Base-by-base conservation (phyloP, 345 rosid genomes). In the Raphanus raphanistrum region DNA sequence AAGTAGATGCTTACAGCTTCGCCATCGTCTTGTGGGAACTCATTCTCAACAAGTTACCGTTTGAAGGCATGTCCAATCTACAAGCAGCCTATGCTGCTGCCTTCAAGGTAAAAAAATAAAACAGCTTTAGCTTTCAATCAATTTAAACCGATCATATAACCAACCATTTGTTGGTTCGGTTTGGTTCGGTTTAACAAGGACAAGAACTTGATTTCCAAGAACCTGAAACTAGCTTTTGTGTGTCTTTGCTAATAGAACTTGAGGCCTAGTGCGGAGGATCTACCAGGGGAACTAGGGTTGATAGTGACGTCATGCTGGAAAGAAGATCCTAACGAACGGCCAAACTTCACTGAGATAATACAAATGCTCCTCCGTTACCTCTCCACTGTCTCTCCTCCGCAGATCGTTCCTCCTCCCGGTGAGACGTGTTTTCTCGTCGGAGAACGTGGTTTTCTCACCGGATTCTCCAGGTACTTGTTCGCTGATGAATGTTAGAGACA, bases 41-140 rank as follows among this genome's bases (percentile, higher is more conserved):
- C 63, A 85, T 92, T 82, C 98, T 86, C 80, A 95, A 92, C 72
- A 92, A 90, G 87, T 82, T 93, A 83, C 99, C 99, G 2, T 95
- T 95, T 41, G 99, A 95, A 87, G 99, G 99, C 88, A 95, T 95
- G 99, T 95, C 99, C 0, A 95, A 95, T 84, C 84, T 95, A 50
- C 99, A 95, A 87, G 99, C 99, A 36, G 99, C 99, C 29, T 95
- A 95, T 84, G 99, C 99, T 6, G 99, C 99, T 65, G 99, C 99
- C 28, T 95, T 95, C 70, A 95, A 93, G 97, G 99, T 92, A 79
- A 25, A 57, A 57, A 1, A 35, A 8, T 35, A 6, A 29, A 28
- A 38, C 9, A 4, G 13, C 64, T 32, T 32, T 15, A 66, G 8
- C 31, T 57, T 28, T 4, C 9, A 11, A 32, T 27, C 63, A 12